Evolutionary conservation across 2,329 filamentous ascomycete species (phyloP).

Genomic region (Nigrograna mackinnonii): DNA sequence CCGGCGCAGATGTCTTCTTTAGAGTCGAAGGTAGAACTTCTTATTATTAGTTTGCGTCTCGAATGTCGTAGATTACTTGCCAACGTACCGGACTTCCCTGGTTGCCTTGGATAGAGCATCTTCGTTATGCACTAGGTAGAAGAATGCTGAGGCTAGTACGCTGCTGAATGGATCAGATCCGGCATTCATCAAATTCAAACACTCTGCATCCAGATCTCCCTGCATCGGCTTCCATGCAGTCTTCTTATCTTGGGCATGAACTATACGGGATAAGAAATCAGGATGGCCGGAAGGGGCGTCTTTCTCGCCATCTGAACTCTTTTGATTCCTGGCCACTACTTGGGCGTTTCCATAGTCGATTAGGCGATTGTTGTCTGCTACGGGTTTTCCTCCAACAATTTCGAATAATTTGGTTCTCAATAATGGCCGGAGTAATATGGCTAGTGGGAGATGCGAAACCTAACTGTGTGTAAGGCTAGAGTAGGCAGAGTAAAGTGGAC

Average conservation of each 20-base stretch:
- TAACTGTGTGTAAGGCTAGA: slow-evolving; percentile 4
- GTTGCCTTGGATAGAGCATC: slow-evolving; percentile 20
- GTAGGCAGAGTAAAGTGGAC: slow-evolving; percentile 10
- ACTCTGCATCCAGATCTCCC: slow-evolving; percentile 48
- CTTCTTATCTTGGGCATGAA: slow-evolving; percentile 45
- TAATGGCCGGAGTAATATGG: slow-evolving; percentile 19
- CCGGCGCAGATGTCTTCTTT: slow-evolving; percentile 24
- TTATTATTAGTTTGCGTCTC: too few relatives aligned
- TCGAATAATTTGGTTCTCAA: slow-evolving; percentile 21
- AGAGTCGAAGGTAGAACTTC: slow-evolving; percentile 9
- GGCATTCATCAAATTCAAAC: slow-evolving; percentile 48
- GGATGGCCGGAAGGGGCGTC: slow-evolving; percentile 20
- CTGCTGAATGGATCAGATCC: slow-evolving; percentile 44
- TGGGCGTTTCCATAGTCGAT: slow-evolving; percentile 21
- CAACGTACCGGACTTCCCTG: slow-evolving; percentile 24
- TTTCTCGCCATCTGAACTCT: slow-evolving; percentile 7
- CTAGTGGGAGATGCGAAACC: slow-evolving; percentile 20
- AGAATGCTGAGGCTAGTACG: slow-evolving; percentile 33
- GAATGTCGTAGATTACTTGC: not conserved
- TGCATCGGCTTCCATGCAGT: slow-evolving; percentile 38
- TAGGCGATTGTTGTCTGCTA: slow-evolving; percentile 24
- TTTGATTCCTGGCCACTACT: slow-evolving; percentile 6
- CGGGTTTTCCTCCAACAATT: slow-evolving; percentile 20
- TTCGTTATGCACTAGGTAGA: slow-evolving; percentile 44
- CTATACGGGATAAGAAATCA: slow-evolving; percentile 47